These are phyloP conservation scores for Trichophyton rubrum DNA, from an alignment of 2,329 filamentous ascomycete species.

Conservation along the genomic window DNA sequence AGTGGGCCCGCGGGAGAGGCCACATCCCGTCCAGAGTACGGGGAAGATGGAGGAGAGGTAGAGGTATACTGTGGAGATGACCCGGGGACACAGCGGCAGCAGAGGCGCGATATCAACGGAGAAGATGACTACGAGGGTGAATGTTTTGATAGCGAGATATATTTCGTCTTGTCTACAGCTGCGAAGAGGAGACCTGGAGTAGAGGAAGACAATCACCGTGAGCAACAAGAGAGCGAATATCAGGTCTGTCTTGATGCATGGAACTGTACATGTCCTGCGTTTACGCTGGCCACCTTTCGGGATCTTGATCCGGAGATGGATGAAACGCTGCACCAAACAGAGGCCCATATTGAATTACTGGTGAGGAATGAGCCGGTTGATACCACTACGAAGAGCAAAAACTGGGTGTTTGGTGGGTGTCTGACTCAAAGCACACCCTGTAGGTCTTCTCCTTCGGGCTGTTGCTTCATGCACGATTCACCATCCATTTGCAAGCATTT, in stretches of 20 bases:
- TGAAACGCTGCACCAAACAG: not conserved
- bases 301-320: not conserved
- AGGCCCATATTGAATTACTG: not conserved
- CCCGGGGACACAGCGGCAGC: not conserved
- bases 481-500: conserved; percentile 67
- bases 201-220: conserved; percentile 7
- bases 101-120: not conserved
- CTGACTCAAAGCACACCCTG: not conserved
- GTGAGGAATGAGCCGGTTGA: not conserved
- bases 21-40: not conserved
- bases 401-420: conserved; percentile 5
- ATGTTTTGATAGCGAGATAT: conserved; percentile 29
- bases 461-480: conserved; percentile 1
- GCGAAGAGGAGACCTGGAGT: not conserved
- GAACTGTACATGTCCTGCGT: conserved; percentile 84
- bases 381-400: not conserved
- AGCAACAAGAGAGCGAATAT: conserved; percentile 37
- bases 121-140: not conserved
- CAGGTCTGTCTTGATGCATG: conserved; percentile 62
- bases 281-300: conserved; percentile 58
- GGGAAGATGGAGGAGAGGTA: not conserved
- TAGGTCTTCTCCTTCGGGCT: not conserved
- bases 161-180: conserved; percentile 51
- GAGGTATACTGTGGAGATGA: not conserved
- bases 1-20: not conserved